Evolutionary conservation across 164 flowering plant species (phyloP).

Genomic region (Protea cynaroides): DNA sequence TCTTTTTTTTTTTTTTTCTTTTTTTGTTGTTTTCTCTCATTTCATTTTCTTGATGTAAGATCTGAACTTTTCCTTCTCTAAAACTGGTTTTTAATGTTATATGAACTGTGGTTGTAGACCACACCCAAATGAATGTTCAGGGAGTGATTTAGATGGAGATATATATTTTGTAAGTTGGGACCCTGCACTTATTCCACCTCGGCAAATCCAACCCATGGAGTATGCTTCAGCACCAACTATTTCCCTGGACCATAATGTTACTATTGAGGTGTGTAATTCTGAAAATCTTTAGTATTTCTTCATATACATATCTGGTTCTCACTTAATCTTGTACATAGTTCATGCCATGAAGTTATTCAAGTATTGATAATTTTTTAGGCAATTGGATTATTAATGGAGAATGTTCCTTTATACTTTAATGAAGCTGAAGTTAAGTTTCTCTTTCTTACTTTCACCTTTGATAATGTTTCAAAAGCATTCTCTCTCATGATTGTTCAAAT

Average conservation of each 20-base stretch:
- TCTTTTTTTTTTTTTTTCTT: too few relatives aligned
- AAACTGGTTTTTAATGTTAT: neutral
- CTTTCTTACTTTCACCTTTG: too few relatives aligned
- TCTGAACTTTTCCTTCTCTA: neutral
- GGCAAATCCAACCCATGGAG: conserved; percentile 58
- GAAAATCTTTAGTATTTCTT: neutral
- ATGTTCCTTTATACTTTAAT: neutral
- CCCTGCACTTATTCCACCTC: conserved; percentile 60
- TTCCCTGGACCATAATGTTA: conserved; percentile 60
- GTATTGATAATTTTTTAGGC: too few relatives aligned
- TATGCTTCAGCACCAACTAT: conserved; percentile 44
- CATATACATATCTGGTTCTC: too few relatives aligned
- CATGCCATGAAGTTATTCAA: neutral
- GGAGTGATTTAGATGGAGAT: conserved; percentile 94
- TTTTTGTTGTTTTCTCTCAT: neutral
- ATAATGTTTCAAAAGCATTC: too few relatives aligned
- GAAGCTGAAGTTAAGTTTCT: too few relatives aligned
- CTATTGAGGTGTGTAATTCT: conserved; percentile 22
- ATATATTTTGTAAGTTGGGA: conserved; percentile 88
- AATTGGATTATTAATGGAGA: too few relatives aligned
- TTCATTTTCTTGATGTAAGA: neutral
- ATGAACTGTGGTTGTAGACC: conserved; percentile 40
- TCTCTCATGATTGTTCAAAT: too few relatives aligned
- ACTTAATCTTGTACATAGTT: too few relatives aligned
- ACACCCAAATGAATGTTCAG: conserved; percentile 95